Base-by-base conservation (phyloP, 441 rosid species). In the Gossypium lobatum region DNA sequence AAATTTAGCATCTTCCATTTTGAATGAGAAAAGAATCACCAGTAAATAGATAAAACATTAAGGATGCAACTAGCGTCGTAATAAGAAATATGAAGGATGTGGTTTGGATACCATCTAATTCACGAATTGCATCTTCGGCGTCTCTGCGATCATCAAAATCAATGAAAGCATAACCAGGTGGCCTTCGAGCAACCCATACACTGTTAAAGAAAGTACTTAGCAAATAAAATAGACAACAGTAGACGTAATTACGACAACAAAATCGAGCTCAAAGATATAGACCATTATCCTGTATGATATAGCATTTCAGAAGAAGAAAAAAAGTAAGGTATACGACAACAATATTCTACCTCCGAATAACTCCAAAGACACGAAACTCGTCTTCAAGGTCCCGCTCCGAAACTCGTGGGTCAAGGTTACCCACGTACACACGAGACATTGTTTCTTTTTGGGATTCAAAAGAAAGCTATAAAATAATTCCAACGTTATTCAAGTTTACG, bases 171-270 rank as follows among this genome's bases (percentile, higher is more conserved):
- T 89, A 89, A 16, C 91, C 94, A 0, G 94, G 94, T 25, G 94
- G 94, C 76, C 91, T 85, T 7, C 94, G 87, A 71, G 94, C 92
- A 66, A 88, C 94, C 94, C 93, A 89, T 3, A 89, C 91, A 83
- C 93, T 89, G 81, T 74, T 77, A 58, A 65, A 31, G 9, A 37
- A 7, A 1, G 63, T 13, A 18, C 45, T 39, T 54, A 34, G 28
- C 26, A 72, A 5, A 8, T 58, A 6, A 23, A 25, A 64, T 26
- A 67, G 13, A 50, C 34, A 66, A 46, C 58, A 23, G 2, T 3
- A 1, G 20, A 16, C 3, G 34, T 3, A 66, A 66, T 23, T 3
- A 25, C 1, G 7, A 46, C 21, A 48, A 48, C 7, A 7, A 50
- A 26, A n/a, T 13, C 13, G 48, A 6, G 16, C 55, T n/a, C 25